phyloP scores from a whole-genome alignment of 257 asterid species.

The Nicotiana paniculata region DNA sequence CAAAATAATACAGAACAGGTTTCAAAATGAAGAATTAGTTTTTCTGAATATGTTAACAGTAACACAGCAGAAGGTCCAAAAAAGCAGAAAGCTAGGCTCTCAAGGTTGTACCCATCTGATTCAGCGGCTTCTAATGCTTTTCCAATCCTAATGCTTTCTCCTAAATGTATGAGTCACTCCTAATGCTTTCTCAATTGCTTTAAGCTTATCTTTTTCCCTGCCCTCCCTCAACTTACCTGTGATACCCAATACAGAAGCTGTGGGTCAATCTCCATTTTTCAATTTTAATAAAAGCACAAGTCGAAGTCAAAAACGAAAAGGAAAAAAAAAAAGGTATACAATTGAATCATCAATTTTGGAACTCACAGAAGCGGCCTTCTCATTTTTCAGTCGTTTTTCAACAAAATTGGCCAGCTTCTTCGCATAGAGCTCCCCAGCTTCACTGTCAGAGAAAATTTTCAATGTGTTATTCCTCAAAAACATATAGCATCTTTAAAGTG shows the following conservation, averaged over 20 bases:
- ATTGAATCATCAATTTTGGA: conserved; percentile 8
- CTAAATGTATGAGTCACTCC: neutral
- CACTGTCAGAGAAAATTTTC: conserved; percentile 42
- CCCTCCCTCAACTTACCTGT: neutral
- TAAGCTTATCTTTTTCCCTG: neutral
- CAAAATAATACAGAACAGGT: neutral
- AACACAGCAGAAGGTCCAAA: neutral
- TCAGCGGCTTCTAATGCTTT: neutral
- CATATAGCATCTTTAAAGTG: neutral
- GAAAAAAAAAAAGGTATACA: neutral
- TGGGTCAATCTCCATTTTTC: neutral
- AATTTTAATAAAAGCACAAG: conserved; percentile 2
- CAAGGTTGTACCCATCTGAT: neutral
- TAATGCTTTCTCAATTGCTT: neutral
- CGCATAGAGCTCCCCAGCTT: conserved; percentile 80
- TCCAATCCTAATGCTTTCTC: neutral
- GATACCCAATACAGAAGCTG: neutral
- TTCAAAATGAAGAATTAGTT: neutral
- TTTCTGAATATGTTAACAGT: neutral
- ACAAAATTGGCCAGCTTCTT: conserved; percentile 92
- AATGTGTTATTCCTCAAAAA: neutral
- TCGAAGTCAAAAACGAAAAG: neutral
- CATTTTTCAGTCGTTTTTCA: conserved; percentile 92
- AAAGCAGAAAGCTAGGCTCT: neutral
- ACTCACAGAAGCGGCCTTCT: conserved; percentile 96